These are phyloP conservation scores for Tetrahymena thermophila DNA, from an alignment of 73 alveolate species.

Conservation along the genomic window DNA sequence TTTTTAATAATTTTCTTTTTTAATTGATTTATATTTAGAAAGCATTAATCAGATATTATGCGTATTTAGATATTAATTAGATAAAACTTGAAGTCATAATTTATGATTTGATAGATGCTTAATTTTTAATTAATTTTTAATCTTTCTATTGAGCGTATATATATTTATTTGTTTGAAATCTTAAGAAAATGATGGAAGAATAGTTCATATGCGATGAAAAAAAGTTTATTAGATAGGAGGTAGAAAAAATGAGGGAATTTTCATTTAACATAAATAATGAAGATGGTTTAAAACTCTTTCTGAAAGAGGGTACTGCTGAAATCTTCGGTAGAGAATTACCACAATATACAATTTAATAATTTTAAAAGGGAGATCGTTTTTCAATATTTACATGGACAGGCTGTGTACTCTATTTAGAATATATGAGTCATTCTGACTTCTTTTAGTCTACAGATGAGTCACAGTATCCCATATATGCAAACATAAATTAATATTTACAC, in stretches of 20 bases:
- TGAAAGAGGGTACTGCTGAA: background rate
- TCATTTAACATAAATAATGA: background rate
- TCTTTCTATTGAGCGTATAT: background rate
- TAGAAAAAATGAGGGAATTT: background rate
- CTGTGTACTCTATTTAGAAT: background rate
- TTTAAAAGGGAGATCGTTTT: background rate
- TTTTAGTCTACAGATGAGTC: background rate
- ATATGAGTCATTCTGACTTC: background rate
- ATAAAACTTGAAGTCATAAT: too few species aligned
- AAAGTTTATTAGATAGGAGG: background rate
- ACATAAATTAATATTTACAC: background rate
- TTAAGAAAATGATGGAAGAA: background rate
- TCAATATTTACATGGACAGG: background rate
- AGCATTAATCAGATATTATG: background rate
- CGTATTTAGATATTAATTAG: background rate
- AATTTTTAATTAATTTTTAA: too few species aligned
- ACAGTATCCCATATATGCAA: background rate
- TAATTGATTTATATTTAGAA: too few species aligned
- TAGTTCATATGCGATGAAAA: background rate
- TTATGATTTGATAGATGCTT: background rate
- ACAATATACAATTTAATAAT: background rate
- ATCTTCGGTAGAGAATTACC: background rate
- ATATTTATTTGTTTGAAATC: background rate
- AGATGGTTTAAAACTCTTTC: background rate
- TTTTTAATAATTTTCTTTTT: too few species aligned